Percentiles rank a stretch among this genome's conserved stretches.
Evolutionary conservation across 73 alveolate genomes (phyloP).

Genomic region (Uronychia setigera): DNA sequence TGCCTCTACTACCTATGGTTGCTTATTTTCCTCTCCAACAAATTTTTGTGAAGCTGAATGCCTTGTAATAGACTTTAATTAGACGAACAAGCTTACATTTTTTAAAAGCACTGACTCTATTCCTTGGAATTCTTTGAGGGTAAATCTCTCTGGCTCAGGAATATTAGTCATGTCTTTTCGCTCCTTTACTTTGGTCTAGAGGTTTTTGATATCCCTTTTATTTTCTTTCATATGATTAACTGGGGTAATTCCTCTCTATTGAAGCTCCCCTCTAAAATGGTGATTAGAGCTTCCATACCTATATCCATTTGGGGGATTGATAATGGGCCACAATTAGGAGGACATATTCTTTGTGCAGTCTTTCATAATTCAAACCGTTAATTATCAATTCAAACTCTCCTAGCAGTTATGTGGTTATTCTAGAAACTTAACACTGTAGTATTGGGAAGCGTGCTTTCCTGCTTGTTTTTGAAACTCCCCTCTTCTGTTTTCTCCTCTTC

Average conservation of each 20-base stretch:
- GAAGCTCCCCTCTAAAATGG: not conserved
- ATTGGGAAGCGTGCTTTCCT: too few species aligned
- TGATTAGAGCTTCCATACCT: too few species aligned
- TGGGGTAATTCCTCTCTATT: not conserved
- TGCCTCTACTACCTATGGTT: not conserved
- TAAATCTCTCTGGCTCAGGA: not conserved
- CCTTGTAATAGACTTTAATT: not conserved
- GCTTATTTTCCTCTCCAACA: not conserved
- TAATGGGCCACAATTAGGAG: too few species aligned
- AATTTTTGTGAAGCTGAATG: too few species aligned
- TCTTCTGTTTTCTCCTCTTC: too few species aligned
- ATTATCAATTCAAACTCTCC: too few species aligned
- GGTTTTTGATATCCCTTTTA: not conserved
- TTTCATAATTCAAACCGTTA: too few species aligned
- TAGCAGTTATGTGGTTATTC: too few species aligned
- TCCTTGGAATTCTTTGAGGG: not conserved
- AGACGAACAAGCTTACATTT: not conserved
- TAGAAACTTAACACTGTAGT: too few species aligned
- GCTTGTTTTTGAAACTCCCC: too few species aligned
- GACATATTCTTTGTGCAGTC: too few species aligned
- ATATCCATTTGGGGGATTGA: too few species aligned
- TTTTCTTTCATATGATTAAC: not conserved
- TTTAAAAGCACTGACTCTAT: not conserved
- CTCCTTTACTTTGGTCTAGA: not conserved
- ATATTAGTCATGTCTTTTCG: not conserved